phyloP scores from a whole-genome alignment of 192 early-diverging fungal genomes.

The Lobosporangium transversale region DNA sequence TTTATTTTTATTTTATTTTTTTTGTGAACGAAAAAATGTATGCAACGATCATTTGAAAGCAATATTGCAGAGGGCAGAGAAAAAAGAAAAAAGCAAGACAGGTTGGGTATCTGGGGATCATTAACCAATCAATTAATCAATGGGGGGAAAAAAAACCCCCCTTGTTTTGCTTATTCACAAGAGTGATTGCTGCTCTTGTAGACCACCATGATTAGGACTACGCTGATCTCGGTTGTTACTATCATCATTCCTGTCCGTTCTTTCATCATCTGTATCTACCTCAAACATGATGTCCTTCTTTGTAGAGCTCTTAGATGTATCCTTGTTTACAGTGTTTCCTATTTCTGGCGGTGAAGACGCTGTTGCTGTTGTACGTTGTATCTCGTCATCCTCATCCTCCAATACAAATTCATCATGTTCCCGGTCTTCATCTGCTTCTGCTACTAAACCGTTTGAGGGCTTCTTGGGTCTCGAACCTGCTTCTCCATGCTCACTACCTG shows the following conservation, averaged over 20 bases:
- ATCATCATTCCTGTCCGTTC: background rate
- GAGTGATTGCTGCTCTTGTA: background rate
- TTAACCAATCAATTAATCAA: background rate
- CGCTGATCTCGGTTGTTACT: background rate
- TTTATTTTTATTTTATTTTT: no score
- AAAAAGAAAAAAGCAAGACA: no score
- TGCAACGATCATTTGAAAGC: no score
- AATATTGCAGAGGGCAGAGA: no score
- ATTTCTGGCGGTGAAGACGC: background rate
- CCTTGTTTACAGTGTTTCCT: background rate
- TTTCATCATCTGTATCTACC: constrained; percentile 1
- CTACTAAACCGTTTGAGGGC: background rate
- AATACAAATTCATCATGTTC: constrained; percentile 20
- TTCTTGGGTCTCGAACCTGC: background rate
- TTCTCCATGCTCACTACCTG: background rate
- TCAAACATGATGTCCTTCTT: constrained; percentile 35
- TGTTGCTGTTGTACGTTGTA: background rate
- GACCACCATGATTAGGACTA: background rate
- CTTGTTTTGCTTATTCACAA: no score
- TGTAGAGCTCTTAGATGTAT: background rate
- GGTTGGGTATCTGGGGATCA: no score
- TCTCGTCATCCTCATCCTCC: constrained; percentile 29
- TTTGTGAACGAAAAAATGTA: no score
- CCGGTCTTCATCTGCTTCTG: background rate
- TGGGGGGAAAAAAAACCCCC: no score